Conservation (phyloP, 2,329 filamentous ascomycete species). For the Aspergillus aculeatinus region DNA sequence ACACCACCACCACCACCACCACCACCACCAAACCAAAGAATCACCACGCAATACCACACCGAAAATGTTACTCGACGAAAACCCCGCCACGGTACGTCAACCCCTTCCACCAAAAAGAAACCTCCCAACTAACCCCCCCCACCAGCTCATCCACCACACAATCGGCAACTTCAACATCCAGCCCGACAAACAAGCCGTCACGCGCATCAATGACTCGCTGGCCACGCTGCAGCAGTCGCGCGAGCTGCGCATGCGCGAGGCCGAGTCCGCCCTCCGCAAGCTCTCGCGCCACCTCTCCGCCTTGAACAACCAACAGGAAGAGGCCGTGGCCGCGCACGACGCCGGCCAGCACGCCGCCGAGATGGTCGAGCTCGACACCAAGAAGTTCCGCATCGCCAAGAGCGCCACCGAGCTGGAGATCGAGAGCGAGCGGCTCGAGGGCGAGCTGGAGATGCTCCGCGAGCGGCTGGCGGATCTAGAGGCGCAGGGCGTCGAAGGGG, state of each 20-base stretch:
- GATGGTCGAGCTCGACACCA: constrained; percentile 83
- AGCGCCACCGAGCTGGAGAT: constrained; percentile 84
- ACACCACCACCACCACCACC: neutral
- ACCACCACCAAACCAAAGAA: neutral
- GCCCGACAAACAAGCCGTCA: constrained; percentile 79
- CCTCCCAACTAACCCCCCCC: constrained; percentile 1
- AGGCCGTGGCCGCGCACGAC: constrained; percentile 73
- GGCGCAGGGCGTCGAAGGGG: constrained; percentile 79
- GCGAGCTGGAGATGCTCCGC: constrained; percentile 72
- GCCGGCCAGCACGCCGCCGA: constrained; percentile 76
- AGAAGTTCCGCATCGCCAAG: constrained; percentile 95
- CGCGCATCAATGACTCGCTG: constrained; percentile 80
- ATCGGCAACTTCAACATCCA: constrained; percentile 93
- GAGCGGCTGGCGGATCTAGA: constrained; percentile 79
- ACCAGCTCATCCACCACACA: constrained; percentile 83
- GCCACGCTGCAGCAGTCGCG: constrained; percentile 81
- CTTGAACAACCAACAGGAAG: constrained; percentile 71
- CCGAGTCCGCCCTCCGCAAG: constrained; percentile 66
- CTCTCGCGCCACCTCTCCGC: constrained; percentile 74
- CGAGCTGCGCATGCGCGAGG: constrained; percentile 70
- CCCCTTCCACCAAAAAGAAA: too few relatives aligned
- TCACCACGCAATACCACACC: constrained; percentile 8
- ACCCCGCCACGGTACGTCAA: constrained; percentile 72
- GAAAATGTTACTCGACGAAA: constrained; percentile 92
- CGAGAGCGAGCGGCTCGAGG: constrained; percentile 86